phyloP scores from a whole-genome alignment of 192 early-diverging fungal genomes.

The Pilobolus umbonatus region DNA sequence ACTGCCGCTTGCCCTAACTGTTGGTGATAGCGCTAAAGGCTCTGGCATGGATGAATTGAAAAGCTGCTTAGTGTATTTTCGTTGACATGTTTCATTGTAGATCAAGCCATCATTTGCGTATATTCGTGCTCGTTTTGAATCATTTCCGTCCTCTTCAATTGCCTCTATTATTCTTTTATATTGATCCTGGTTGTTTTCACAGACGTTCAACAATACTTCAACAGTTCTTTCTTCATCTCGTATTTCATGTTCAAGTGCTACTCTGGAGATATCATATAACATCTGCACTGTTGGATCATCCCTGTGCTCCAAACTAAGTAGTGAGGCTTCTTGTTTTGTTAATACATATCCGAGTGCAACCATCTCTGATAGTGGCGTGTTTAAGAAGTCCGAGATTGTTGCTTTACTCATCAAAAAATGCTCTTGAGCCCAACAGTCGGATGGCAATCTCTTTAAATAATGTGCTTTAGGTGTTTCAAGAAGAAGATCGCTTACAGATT shows the following conservation, averaged over 20 bases:
- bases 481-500: not conserved
- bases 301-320: slow-evolving; percentile 11
- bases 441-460: slow-evolving; percentile 5
- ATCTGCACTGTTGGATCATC: slow-evolving; percentile 8
- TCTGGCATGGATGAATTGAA: slow-evolving; percentile 5
- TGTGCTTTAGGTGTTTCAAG: not conserved
- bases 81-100: slow-evolving; percentile 2
- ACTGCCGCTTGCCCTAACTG: slow-evolving; percentile 1
- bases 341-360: slow-evolving; percentile 13
- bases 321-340: not conserved
- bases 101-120: slow-evolving; percentile 3
- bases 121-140: slow-evolving; percentile 7
- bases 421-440: slow-evolving; percentile 3
- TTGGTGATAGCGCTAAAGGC: slow-evolving; percentile 1
- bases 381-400: not conserved
- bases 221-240: not conserved
- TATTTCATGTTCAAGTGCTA: slow-evolving; percentile 11
- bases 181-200: not conserved
- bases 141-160: not conserved
- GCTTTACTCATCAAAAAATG: slow-evolving; percentile 1
- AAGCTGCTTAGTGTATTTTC: slow-evolving; percentile 1
- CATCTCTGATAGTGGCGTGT: not conserved
- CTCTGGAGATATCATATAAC: not conserved
- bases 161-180: slow-evolving; percentile 6
- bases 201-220: not conserved